Base-by-base conservation (phyloP, 2,329 filamentous ascomycete species). In the Anthostomella pinea region DNA sequence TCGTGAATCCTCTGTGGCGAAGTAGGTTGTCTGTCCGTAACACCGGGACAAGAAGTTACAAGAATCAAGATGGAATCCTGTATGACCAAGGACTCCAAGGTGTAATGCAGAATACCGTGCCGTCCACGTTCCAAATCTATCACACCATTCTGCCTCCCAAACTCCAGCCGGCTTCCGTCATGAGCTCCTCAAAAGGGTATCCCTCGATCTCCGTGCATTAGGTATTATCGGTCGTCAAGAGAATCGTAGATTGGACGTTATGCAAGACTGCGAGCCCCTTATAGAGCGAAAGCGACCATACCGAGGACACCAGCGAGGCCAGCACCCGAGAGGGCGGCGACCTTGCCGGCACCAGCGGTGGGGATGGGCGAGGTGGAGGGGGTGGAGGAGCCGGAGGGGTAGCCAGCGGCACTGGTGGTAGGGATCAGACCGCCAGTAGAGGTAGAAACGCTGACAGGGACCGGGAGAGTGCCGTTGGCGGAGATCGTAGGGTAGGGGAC, bases 221-320 rank as follows among this genome's bases (percentile, higher is more conserved):
- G 52, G 55, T 59, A 64, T 65, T 63, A 66, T 58, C 56, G 57
- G 57, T 63, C 59, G 62, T 59, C 11, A 62, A 49, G 52, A 64
- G 51, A 59, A 61, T 61, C 64, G 60, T 63, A 61, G 60, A 58
- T 57, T 51, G 48, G 55, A 56, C 48, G 51, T 51, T 46, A 53
- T 49, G 54, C 54, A 52, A 39, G 46, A 38, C 43, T 44, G 49
- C 52, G 45, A 56, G 57, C 51, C 39, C 68, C 72, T 75, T 79
- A 80, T 67, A 79, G 70, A 57, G 72, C 58, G 61, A 74, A 67
- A 60, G 74, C 77, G 57, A 73, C 76, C 44, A 81, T 59, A 57
- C 72, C 79, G 60, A 81, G 66, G 51, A 80, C 60, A 69, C 72
- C 77, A 52, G 74, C 77, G 52, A 82, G 72, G 51, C 68, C 74